A percentile compares a stretch with the other conserved stretches of the same genome.
Conservation (phyloP, 2,329 filamentous ascomycete genomes). For the Dryadomyces sulphureus region DNA sequence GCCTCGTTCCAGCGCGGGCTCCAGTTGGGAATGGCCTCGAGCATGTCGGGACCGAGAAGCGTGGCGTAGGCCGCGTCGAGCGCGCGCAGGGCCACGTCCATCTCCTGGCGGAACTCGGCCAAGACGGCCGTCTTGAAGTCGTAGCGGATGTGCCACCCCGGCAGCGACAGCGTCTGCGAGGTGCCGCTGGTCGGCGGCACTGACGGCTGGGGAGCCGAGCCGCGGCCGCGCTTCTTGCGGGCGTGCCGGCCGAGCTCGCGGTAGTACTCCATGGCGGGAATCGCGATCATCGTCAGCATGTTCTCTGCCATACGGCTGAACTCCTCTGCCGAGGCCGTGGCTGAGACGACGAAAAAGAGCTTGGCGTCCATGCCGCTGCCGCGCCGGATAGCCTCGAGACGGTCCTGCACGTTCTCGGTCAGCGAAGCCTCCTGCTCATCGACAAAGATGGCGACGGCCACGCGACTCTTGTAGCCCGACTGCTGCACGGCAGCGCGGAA, state of each 20-base stretch:
- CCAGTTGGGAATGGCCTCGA: slow-evolving; percentile 84
- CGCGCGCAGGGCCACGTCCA: slow-evolving; percentile 71
- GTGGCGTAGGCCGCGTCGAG: slow-evolving; percentile 80
- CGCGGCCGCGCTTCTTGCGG: slow-evolving; percentile 72
- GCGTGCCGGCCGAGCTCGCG: slow-evolving; percentile 85
- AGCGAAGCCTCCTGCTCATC: slow-evolving; percentile 27
- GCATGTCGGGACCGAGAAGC: slow-evolving; percentile 66
- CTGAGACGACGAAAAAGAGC: slow-evolving; percentile 71
- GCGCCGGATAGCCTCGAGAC: slow-evolving; percentile 64
- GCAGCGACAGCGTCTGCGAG: slow-evolving; percentile 68
- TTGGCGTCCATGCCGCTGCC: slow-evolving; percentile 71
- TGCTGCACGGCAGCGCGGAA: slow-evolving; percentile 51
- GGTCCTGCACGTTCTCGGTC: slow-evolving; percentile 43
- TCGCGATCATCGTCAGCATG: slow-evolving; percentile 58
- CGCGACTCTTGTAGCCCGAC: slow-evolving; percentile 63
- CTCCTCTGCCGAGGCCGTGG: slow-evolving; percentile 55
- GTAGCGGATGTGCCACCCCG: slow-evolving; percentile 87
- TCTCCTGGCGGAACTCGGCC: slow-evolving; percentile 85
- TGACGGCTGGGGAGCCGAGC: slow-evolving; percentile 64
- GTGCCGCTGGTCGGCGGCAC: slow-evolving; percentile 71
- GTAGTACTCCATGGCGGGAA: slow-evolving; percentile 75
- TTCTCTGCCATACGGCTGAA: slow-evolving; percentile 59
- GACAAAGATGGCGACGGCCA: slow-evolving; percentile 64
- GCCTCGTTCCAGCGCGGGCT: slow-evolving; percentile 83
- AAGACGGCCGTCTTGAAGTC: slow-evolving; percentile 88